These are phyloP conservation scores for Climacium dendroides DNA, from an alignment of 225 moss, liverwort and hornwort species.

Conservation along the genomic window DNA sequence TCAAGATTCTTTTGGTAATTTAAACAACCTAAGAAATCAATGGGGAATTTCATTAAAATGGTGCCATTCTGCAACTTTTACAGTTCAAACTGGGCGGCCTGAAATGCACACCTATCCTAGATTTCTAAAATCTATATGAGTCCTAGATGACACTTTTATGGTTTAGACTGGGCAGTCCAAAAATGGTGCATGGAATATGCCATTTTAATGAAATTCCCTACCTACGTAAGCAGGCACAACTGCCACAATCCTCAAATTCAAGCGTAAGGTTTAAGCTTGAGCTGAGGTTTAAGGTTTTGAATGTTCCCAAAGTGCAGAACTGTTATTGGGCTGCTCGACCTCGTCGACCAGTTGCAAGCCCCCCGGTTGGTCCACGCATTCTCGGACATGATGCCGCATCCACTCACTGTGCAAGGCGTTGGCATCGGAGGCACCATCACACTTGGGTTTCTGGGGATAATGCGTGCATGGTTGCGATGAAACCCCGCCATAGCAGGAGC, in stretches of 20 bases:
- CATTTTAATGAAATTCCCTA: no score
- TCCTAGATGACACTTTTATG: no score
- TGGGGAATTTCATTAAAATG: no score
- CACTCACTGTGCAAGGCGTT: constrained; percentile 26
- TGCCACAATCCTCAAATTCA: not conserved
- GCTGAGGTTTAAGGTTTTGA: not conserved
- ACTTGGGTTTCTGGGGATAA: constrained; percentile 27
- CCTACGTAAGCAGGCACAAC: not conserved
- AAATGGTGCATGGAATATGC: no score
- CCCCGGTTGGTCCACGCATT: constrained; percentile 35
- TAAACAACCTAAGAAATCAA: not conserved
- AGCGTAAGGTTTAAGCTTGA: not conserved
- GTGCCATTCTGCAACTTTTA: no score
- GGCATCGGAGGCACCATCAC: not conserved
- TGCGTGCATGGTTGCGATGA: constrained; percentile 62
- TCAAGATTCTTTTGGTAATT: no score
- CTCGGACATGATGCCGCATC: constrained; percentile 43
- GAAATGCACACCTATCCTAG: no score
- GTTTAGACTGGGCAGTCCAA: no score
- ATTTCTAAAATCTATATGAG: no score
- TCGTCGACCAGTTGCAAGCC: constrained; percentile 30
- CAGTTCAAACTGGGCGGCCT: no score
- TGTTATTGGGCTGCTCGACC: not conserved
- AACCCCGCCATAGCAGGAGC: constrained; percentile 13
- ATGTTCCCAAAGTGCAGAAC: not conserved